phyloP scores from a whole-genome alignment of 257 asterid genomes.

The Avicennia marina region DNA sequence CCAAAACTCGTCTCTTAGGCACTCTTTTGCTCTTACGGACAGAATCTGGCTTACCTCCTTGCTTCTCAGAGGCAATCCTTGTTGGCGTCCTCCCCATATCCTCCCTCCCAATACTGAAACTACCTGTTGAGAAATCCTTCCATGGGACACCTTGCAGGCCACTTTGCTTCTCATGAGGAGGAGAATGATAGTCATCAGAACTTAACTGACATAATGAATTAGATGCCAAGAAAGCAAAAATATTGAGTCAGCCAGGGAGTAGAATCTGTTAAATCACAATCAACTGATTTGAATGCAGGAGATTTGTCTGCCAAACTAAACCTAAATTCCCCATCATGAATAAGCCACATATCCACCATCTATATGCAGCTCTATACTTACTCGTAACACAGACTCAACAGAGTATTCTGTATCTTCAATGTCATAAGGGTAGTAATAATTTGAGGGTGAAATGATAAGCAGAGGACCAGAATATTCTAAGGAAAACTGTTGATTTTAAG shows the following conservation, averaged over 20 bases:
- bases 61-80: slow-evolving; percentile 41
- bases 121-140: slow-evolving; percentile 57
- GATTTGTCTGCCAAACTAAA: slow-evolving; percentile 26
- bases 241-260: slow-evolving; percentile 10
- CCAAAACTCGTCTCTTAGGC: slow-evolving; percentile 72
- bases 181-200: slow-evolving; percentile 43
- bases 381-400: slow-evolving; percentile 5
- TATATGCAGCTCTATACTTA: neutral
- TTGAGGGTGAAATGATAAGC: too few species aligned
- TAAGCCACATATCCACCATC: slow-evolving; percentile 1
- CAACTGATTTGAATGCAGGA: slow-evolving; percentile 28
- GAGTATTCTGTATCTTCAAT: too few species aligned
- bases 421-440: too few species aligned
- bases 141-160: slow-evolving; percentile 52
- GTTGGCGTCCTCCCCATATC: slow-evolving; percentile 41
- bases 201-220: slow-evolving; percentile 46
- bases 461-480: neutral
- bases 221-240: slow-evolving; percentile 18
- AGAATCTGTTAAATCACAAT: slow-evolving; percentile 21
- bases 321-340: slow-evolving; percentile 11
- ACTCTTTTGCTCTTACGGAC: slow-evolving; percentile 88
- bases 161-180: slow-evolving; percentile 42
- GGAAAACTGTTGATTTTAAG: neutral
- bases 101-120: slow-evolving; percentile 44
- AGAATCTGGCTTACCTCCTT: slow-evolving; percentile 56